Percentiles rank a stretch among this genome's conserved stretches.
Conservation (phyloP, 306 rosid genomes). For the Rubus idaeus region DNA sequence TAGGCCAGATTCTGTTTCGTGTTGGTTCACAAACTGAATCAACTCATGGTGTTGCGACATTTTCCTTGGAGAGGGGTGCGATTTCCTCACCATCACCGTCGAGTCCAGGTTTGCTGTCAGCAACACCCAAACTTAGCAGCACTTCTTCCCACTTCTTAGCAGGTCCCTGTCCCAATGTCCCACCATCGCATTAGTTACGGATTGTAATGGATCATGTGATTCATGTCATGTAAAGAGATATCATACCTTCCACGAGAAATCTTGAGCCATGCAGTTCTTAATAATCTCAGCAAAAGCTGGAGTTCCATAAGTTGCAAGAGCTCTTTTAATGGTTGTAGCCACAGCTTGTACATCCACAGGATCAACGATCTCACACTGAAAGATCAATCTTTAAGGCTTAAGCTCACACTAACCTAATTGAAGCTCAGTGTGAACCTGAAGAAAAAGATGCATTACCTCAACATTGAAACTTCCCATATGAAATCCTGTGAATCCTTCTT, state of each 20-base stretch:
- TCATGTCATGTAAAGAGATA: neutral
- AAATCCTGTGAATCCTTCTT: constrained; percentile 86
- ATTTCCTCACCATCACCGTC: constrained; percentile 80
- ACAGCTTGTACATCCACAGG: constrained; percentile 56
- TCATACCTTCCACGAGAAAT: constrained; percentile 83
- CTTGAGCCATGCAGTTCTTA: constrained; percentile 75
- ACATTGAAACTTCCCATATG: constrained; percentile 84
- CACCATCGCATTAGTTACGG: constrained; percentile 5
- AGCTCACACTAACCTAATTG: neutral
- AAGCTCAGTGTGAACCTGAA: neutral
- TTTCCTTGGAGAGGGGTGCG: constrained; percentile 76
- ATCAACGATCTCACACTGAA: constrained; percentile 76
- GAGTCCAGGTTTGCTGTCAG: constrained; percentile 54
- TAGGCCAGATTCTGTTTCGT: neutral
- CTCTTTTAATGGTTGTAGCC: constrained; percentile 52
- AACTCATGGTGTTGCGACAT: constrained; percentile 58
- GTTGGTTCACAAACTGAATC: neutral
- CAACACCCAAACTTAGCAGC: constrained; percentile 60
- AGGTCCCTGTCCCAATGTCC: constrained; percentile 51
- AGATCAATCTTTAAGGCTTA: constrained; percentile 20
- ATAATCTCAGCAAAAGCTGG: constrained; percentile 56
- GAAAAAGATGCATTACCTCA: constrained; percentile 47
- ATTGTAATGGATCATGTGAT: neutral
- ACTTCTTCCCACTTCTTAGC: constrained; percentile 78
- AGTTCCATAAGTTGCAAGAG: constrained; percentile 52